Evolutionary conservation across 441 rosid genomes (phyloP).

Genomic region (Brassica hybrid): DNA sequence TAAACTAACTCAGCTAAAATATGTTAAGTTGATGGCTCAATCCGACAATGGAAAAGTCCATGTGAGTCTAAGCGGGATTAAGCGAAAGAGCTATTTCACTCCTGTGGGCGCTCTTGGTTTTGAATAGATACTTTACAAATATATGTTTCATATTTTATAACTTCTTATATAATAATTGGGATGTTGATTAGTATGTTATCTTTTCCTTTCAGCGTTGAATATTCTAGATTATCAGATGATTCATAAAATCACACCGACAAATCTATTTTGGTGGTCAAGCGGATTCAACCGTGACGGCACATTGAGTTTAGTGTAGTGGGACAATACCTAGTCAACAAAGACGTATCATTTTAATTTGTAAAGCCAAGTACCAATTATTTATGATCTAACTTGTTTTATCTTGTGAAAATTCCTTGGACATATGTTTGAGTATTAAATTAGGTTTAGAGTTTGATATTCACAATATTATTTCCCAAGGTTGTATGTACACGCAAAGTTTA

Average conservation of each 20-base stretch:
- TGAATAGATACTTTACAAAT: constrained; percentile 8
- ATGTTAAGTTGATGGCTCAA: constrained; percentile 3
- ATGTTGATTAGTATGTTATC: constrained; percentile 22
- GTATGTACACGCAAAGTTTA: not conserved
- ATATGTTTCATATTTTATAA: not conserved
- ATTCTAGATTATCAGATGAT: constrained; percentile 12
- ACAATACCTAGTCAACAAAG: constrained; percentile 26
- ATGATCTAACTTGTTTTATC: constrained; percentile 13
- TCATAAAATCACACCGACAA: constrained; percentile 21
- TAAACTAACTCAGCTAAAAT: not conserved
- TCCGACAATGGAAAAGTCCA: constrained; percentile 14
- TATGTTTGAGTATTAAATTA: not conserved
- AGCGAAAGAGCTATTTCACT: not conserved
- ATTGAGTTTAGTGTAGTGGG: constrained; percentile 24
- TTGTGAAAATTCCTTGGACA: not conserved
- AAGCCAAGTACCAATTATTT: not conserved
- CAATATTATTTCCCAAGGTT: not conserved
- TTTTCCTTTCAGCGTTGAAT: constrained; percentile 2
- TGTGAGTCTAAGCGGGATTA: constrained; percentile 27
- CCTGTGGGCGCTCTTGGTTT: constrained; percentile 44
- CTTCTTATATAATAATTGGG: not conserved
- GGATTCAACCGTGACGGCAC: constrained; percentile 30
- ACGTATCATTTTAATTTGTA: not conserved
- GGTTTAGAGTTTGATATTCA: not conserved
- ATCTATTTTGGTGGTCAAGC: not conserved